Percentiles rank a stretch among this genome's conserved stretches.
Evolutionary conservation across 2,329 filamentous ascomycete genomes (phyloP).

Genomic region (Aspergillus neoniger): DNA sequence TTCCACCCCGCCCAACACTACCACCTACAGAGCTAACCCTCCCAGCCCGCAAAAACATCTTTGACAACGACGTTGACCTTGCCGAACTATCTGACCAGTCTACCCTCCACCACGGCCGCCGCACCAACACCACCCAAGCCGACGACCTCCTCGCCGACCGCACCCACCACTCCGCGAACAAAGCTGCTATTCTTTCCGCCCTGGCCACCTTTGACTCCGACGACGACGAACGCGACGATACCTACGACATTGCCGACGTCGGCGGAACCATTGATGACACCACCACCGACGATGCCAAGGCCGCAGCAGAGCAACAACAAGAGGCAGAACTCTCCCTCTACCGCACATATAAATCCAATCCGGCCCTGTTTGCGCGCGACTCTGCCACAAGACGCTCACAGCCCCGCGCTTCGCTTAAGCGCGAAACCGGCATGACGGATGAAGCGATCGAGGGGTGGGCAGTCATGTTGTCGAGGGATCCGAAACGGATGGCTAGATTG

Average conservation of each 20-base stretch:
- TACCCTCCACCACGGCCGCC: slow-evolving; percentile 76
- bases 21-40: slow-evolving; percentile 34
- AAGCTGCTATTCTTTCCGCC: slow-evolving; percentile 84
- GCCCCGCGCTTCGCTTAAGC: slow-evolving; percentile 64
- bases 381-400: slow-evolving; percentile 67
- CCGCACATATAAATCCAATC: slow-evolving; percentile 66
- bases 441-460: slow-evolving; percentile 94
- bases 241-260: slow-evolving; percentile 89
- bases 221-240: slow-evolving; percentile 95
- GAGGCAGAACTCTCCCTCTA: slow-evolving; percentile 70
- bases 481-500: slow-evolving; percentile 66
- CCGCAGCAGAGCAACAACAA: slow-evolving; percentile 36
- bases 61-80: slow-evolving; percentile 74
- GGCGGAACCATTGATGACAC: slow-evolving; percentile 85
- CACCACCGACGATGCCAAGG: slow-evolving; percentile 52
- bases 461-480: slow-evolving; percentile 76
- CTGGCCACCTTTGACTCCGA: slow-evolving; percentile 88
- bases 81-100: slow-evolving; percentile 63
- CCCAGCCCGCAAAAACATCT: slow-evolving; percentile 65
- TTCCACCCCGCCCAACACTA: slow-evolving; percentile 49
- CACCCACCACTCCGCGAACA: slow-evolving; percentile 64
- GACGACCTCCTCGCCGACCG: slow-evolving; percentile 70
- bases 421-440: slow-evolving; percentile 84
- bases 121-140: slow-evolving; percentile 64
- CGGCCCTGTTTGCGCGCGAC: slow-evolving; percentile 70